phyloP scores from a whole-genome alignment of 257 asterid genomes.

The Rehmannia glutinosa region DNA sequence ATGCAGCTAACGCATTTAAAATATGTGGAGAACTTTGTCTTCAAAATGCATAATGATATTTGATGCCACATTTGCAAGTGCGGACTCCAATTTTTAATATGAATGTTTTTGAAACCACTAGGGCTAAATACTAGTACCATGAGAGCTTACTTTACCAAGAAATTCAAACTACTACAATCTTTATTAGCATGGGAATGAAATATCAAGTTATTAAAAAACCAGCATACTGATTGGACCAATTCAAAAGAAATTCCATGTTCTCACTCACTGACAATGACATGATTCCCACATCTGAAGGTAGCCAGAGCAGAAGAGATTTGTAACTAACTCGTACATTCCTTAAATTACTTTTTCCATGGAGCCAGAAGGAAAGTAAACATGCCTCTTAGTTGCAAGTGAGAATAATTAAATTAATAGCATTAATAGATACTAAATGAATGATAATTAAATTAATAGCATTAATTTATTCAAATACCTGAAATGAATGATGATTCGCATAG shows the following conservation, averaged over 20 bases:
- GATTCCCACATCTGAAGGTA: too few species aligned
- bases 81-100: not conserved
- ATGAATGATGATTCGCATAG: too few species aligned
- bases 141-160: not conserved
- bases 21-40: not conserved
- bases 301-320: too few species aligned
- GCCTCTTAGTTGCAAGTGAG: slow-evolving; percentile 3
- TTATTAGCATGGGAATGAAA: not conserved
- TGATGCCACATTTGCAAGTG: not conserved
- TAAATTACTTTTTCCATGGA: too few species aligned
- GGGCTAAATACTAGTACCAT: not conserved
- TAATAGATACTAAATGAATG: too few species aligned
- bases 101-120: not conserved
- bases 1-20: too few species aligned
- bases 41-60: too few species aligned
- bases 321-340: too few species aligned
- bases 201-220: not conserved
- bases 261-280: not conserved
- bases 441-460: too few species aligned
- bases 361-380: too few species aligned
- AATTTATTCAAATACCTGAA: not conserved
- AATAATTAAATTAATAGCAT: not conserved
- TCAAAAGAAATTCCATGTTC: not conserved
- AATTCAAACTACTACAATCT: not conserved
- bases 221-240: not conserved